Base-by-base conservation (phyloP, 257 asterid species). In the Buddleja alternifolia region DNA sequence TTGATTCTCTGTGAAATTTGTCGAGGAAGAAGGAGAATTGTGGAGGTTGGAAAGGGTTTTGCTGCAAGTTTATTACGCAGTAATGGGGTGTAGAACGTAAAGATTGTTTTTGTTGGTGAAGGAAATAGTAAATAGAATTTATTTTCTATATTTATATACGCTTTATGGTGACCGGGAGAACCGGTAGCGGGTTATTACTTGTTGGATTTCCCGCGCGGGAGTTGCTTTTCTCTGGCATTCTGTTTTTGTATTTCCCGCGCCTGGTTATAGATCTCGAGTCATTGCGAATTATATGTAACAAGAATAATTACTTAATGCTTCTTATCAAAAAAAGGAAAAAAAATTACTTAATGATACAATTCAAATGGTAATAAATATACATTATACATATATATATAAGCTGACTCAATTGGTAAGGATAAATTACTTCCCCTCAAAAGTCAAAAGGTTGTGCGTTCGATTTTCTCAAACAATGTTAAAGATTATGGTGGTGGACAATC, bases 181-280 rank as follows among this genome's bases (percentile, higher is more conserved):
- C 69, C 76, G 70, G 86, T 82, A 59, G 69, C 80, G 8, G 82
- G 84, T 82, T 50, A 4, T 32, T 24, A 54, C 23, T 0, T 10
- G 60, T 53, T 63, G 32, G 41, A 17, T 76, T 72, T 76, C 78
- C 78, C 87, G 84, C 86, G 84, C 76, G 21, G 19, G 50, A 47
- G 9, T 62, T 66, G 55, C 53, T 44, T 40, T 42, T 56, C 50
- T 50, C 12, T 46, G 10, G 42, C 41, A 17, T 29, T 24, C 69
- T 32, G 41, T 24, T 63, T 70, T 63, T 10, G 63, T 25, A 34
- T 59, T 77, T 81, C 81, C 77, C 82, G 77, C 81, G 75, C 55
- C 8, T 12, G 16, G 34, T 1, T 29, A 29, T 29, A 29, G 2
- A 29, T 29, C 2, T 29, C 2, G 2, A 29, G 34, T 29, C 5